Percentiles rank a stretch among this genome's conserved stretches.
Evolutionary conservation across 345 rosid genomes (phyloP).

Genomic region (Acer saccharum): DNA sequence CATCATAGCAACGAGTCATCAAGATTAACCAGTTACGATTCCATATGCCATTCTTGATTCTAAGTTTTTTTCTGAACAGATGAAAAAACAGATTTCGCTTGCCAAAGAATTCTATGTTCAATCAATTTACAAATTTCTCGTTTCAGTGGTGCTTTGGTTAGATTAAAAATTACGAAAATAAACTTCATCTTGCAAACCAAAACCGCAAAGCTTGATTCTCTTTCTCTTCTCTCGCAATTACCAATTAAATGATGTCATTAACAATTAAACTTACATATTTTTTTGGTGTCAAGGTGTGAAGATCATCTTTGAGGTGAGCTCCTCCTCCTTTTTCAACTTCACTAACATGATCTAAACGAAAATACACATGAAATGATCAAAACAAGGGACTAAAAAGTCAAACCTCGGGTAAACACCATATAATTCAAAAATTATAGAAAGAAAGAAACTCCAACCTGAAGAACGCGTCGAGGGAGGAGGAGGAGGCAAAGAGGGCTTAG

Average conservation of each 20-base stretch:
- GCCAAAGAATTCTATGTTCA: background rate
- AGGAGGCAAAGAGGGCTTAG: slow-evolving; percentile 42
- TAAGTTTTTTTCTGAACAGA: background rate
- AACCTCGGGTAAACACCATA: background rate
- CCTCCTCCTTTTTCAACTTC: slow-evolving; percentile 24
- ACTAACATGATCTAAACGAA: slow-evolving; percentile 34
- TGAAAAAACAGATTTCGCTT: background rate
- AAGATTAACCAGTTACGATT: background rate
- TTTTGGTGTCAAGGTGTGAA: slow-evolving; percentile 24
- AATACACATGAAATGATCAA: background rate
- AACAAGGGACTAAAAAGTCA: background rate
- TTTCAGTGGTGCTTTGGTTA: background rate
- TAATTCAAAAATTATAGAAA: background rate
- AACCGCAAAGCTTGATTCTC: background rate
- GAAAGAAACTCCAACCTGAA: slow-evolving; percentile 37
- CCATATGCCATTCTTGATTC: background rate
- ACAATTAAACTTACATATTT: slow-evolving; percentile 37
- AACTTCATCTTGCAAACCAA: background rate
- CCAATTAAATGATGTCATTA: background rate
- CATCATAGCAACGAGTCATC: background rate
- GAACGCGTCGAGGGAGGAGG: slow-evolving; percentile 22
- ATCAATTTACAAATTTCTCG: background rate
- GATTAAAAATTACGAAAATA: background rate
- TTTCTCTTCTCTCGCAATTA: background rate
- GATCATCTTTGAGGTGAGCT: slow-evolving; percentile 21